Conservation (phyloP, 257 asterid genomes). For the Cordia subcordata region DNA sequence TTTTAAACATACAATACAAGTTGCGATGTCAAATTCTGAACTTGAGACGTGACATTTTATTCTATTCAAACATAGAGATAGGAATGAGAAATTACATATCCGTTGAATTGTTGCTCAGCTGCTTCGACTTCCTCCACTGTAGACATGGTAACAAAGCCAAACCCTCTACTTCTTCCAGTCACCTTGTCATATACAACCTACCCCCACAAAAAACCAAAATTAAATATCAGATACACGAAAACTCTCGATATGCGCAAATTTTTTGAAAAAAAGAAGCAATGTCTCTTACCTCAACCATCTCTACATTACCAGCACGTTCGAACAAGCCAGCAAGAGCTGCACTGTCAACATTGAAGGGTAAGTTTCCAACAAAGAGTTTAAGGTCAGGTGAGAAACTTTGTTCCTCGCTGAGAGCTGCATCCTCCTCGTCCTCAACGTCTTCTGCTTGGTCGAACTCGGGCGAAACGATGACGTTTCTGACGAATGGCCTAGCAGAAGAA, state of each 20-base stretch:
- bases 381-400: slow-evolving; percentile 54
- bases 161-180: slow-evolving; percentile 89
- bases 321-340: slow-evolving; percentile 76
- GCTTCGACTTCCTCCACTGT: slow-evolving; percentile 64
- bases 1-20: neutral
- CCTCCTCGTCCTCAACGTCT: slow-evolving; percentile 30
- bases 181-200: slow-evolving; percentile 90
- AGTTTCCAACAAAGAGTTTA: slow-evolving; percentile 80
- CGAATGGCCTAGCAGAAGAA: neutral
- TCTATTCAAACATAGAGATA: neutral
- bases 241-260: too few species aligned
- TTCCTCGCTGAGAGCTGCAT: slow-evolving; percentile 11
- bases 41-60: neutral
- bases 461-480: slow-evolving; percentile 47
- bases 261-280: neutral
- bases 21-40: too few species aligned
- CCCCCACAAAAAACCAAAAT: neutral
- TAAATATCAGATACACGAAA: neutral
- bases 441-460: slow-evolving; percentile 38
- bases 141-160: slow-evolving; percentile 94
- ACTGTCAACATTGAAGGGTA: slow-evolving; percentile 77
- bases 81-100: slow-evolving; percentile 53
- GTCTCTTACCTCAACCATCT: slow-evolving; percentile 78
- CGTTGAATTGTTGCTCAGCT: slow-evolving; percentile 78
- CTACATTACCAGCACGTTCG: slow-evolving; percentile 72